Base-by-base conservation (phyloP, 495 filamentous ascomycete species). In the Poronia punctata region DNA sequence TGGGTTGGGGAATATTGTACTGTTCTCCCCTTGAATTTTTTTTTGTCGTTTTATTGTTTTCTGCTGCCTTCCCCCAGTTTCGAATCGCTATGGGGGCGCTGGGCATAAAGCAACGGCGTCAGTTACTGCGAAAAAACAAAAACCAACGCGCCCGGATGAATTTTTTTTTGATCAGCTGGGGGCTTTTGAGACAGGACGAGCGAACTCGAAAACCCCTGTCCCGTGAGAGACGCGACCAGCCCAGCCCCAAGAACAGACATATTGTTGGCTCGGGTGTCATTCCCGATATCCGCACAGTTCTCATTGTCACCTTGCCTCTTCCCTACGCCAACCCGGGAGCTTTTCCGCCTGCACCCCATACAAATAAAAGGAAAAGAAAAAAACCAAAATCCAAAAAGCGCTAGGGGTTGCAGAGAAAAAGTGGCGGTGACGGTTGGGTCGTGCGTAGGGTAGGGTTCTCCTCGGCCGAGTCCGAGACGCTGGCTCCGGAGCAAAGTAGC, bases 401-500 rank as follows among this genome's bases (percentile, higher is more conserved):
- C n/a, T n/a, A n/a, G n/a, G n/a, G n/a, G n/a, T n/a, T n/a, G n/a
- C n/a, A n/a, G n/a, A n/a, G n/a, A n/a, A n/a, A n/a, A n/a, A n/a
- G n/a, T n/a, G n/a, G n/a, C n/a, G n/a, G n/a, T n/a, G n/a, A n/a
- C n/a, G n/a, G n/a, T n/a, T n/a, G n/a, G n/a, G n/a, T n/a, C n/a
- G n/a, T n/a, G n/a, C 47, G 46, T 53, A 49, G 56, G 28, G 56
- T 41, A 22, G 54, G 59, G 49, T 61, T 61, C 60, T 62, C 55
- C 64, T 66, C 59, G 67, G 66, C 67, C 67, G 51, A 73, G 66
- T 71, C 67, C 67, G 61, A 67, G 64, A 65, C 35, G 65, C 67
- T 71, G 69, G 69, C 67, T 73, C 64, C 67, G 64, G 69, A 69
- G 69, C 66, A 65, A 65, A 66, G 65, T 66, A 45, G 56, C 59